Evolutionary conservation across 345 rosid genomes (phyloP), one percentile per base, ranked within the genome.

Genomic region (Kernera saxatilis): DNA sequence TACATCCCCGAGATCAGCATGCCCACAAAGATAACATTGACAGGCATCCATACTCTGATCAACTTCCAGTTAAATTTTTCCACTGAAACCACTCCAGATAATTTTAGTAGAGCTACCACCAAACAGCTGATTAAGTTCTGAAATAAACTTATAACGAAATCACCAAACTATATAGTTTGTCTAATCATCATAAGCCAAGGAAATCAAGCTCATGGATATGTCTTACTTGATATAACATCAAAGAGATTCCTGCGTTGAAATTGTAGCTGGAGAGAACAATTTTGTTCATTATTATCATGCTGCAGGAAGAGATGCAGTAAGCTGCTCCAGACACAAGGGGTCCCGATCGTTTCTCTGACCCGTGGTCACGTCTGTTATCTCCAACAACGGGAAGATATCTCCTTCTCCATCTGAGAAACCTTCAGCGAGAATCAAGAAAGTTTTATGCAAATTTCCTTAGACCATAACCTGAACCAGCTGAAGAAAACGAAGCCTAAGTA

Each of bases 1-100:
- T 85, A 91, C 96, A 91, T 91, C 76, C 98, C 89, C 1, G 96
- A 91, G 15, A 87, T 84, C 61, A 93, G 86, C 98, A 93, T 93
- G 54, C 98, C 98, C 8, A 93, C 88, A 48, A 93, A 93, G 70
- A 91, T 91, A 61, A 86, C 50, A 72, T 93, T 93, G 79, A 89
- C 98, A 69, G 98, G 98, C 51, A 91, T 73, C 98, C 98, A 93
- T 39, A 86, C 77, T 83, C 73, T 82, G 19, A 87, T 62, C 65
- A 93, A 73, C 83, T 87, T 93, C 97, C 96, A 87, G n/a, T 83
- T 89, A 29, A 93, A 84, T 75, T 78, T 87, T 59, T 89, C 97
- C 33, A 91, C 84, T 23, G 92, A 79, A 78, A 85, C 88, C 5
- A 57, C 84, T 78, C 96, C 82, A 33, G 36, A 80, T 3, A 86